Evolutionary conservation across 371 early-diverging fungal species (phyloP), one percentile per base, ranked within the genome.

Genomic region (Capillidium heterosporum): DNA sequence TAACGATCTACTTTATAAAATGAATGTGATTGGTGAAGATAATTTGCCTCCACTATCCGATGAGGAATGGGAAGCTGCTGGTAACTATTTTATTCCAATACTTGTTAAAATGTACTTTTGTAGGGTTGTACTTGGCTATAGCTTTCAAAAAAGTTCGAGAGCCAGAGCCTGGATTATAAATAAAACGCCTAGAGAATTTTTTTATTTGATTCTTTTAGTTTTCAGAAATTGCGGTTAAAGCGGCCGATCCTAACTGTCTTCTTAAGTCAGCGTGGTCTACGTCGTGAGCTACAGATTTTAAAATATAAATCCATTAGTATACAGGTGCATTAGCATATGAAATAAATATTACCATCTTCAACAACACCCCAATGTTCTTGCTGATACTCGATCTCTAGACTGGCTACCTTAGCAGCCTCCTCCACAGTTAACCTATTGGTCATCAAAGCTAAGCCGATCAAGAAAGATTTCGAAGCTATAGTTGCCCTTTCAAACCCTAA

Each of bases 311-410:
- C 5, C 26, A 47, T 21, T 47, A 5, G 2, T 23, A 47, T 24
- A 3, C 1, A n/a, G n/a, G n/a, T n/a, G n/a, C n/a, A n/a, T n/a
- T n/a, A n/a, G n/a, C n/a, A 7, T 35, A 35, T 48, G 48, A 52
- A 53, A 7, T 39, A 26, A 31, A 53, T 29, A 41, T 55, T 53
- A 63, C 64, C 52, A 59, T 90, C 90, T 72, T 91, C 91, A 2
- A 95, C 87, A 67, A 86, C 82, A 54, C 96, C 96, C 93, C 93
- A 95, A 46, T 77, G 74, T 31, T 78, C 75, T 42, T 87, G 89
- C 71, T 95, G 96, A 26, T 84, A 73, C 56, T 73, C 68, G 28
- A 87, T 79, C 70, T 95, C 96, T 10, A 91, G 78, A 54, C 83
- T 81, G 0, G 91, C 81, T 1, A 91, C 91, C 55, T 63, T 61